These are phyloP conservation scores for Inosperma sp. DNA, from an alignment of 768 basidiomycete species.

Conservation along the genomic window DNA sequence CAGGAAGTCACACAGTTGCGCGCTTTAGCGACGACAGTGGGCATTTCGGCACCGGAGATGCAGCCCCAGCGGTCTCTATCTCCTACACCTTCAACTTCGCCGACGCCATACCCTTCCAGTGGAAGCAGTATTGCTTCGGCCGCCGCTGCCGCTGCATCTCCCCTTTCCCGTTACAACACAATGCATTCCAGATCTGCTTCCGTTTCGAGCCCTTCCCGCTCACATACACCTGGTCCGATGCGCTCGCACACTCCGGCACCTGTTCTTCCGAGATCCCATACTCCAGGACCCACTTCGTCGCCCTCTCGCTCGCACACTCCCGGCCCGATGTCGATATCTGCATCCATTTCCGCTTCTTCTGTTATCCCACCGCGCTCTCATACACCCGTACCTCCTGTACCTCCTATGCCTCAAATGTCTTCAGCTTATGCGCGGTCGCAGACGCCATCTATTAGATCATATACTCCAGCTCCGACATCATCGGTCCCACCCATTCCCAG, in stretches of 20 bases:
- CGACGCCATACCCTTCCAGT: slow-evolving; percentile 32
- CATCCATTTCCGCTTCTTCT: slow-evolving; percentile 15
- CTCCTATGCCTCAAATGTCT: slow-evolving; percentile 17
- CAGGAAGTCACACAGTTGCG: slow-evolving; percentile 59
- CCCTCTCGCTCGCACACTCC: slow-evolving; percentile 21
- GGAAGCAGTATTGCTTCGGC: slow-evolving; percentile 14
- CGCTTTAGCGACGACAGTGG: slow-evolving; percentile 42
- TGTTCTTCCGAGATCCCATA: slow-evolving; percentile 20
- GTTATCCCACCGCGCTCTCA: slow-evolving; percentile 31
- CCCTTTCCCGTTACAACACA: slow-evolving; percentile 49
- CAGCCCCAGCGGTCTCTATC: slow-evolving; percentile 33
- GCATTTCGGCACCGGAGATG: slow-evolving; percentile 31
- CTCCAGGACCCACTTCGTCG: slow-evolving; percentile 18
- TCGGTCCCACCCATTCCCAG: slow-evolving; percentile 22
- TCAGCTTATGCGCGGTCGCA: slow-evolving; percentile 29
- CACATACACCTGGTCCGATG: slow-evolving; percentile 37
- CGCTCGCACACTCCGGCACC: slow-evolving; percentile 30
- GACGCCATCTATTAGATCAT: slow-evolving; percentile 28
- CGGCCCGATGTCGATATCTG: slow-evolving; percentile 16
- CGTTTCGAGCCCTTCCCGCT: slow-evolving; percentile 41
- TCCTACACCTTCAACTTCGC: slow-evolving; percentile 36
- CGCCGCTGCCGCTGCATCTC: slow-evolving; percentile 30
- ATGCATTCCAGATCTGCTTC: slow-evolving; percentile 57
- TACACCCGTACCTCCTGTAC: slow-evolving; percentile 41
- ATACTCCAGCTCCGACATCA: slow-evolving; percentile 27